Percentiles rank a stretch among this genome's conserved stretches.
Conservation (phyloP, 2,329 filamentous ascomycete species). For the Teratosphaeria epicoccoides region DNA sequence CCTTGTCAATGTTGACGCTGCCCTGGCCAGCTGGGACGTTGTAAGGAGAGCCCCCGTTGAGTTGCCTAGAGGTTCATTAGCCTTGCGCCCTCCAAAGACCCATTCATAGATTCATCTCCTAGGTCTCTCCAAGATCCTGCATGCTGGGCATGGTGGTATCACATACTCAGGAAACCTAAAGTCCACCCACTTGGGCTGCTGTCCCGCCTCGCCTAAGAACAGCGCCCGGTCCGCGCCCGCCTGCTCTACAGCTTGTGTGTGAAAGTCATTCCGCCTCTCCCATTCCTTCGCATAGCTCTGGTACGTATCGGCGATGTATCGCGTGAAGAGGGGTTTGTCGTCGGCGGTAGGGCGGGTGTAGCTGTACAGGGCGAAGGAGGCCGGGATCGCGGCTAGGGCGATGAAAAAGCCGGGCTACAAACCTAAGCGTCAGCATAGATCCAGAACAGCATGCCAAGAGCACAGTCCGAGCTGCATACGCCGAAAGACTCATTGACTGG, state of each 20-base stretch:
- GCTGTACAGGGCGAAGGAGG: conserved; percentile 34
- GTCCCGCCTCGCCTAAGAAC: conserved; percentile 40
- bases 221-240: conserved; percentile 53
- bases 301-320: conserved; percentile 48
- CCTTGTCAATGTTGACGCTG: conserved; percentile 45
- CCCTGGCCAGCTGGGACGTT: conserved; percentile 53
- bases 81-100: neutral
- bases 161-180: conserved; percentile 57
- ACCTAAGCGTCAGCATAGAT: neutral
- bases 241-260: conserved; percentile 51
- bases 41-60: conserved; percentile 53
- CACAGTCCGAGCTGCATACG: conserved; percentile 29
- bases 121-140: neutral
- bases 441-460: neutral
- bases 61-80: conserved; percentile 36
- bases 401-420: conserved; percentile 39
- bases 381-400: conserved; percentile 36
- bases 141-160: neutral
- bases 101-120: neutral
- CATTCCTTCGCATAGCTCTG: conserved; percentile 43
- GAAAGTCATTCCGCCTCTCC: conserved; percentile 48
- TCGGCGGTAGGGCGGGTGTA: conserved; percentile 32
- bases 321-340: conserved; percentile 34
- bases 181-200: conserved; percentile 38
- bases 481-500: conserved; percentile 41